Conservation (phyloP, 148 eudicot genomes). For the Cornus controversa region DNA sequence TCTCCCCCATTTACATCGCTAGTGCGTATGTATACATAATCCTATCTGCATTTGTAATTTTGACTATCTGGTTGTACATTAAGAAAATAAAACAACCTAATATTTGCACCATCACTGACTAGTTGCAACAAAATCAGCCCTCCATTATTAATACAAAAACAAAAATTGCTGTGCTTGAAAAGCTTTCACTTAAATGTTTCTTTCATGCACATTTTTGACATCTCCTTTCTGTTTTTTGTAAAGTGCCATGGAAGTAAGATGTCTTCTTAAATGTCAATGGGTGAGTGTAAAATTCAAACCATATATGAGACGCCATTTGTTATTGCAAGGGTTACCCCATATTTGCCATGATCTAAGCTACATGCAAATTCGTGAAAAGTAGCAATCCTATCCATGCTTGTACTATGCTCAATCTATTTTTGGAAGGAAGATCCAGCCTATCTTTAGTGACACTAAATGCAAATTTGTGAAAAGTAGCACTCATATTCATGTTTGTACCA, state of each 20-base stretch:
- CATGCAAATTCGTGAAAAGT: background rate
- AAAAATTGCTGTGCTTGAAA: background rate
- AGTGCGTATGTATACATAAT: background rate
- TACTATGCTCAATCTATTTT: too few species aligned
- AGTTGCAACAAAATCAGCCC: background rate
- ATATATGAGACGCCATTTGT: background rate
- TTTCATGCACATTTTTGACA: background rate
- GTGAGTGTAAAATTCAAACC: background rate
- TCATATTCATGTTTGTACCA: background rate
- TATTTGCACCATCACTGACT: background rate
- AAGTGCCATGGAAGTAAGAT: background rate
- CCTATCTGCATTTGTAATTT: background rate
- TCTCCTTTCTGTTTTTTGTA: background rate
- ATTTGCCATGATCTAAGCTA: background rate
- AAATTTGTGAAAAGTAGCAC: background rate
- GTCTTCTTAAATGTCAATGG: background rate
- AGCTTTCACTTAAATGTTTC: background rate
- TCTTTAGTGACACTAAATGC: background rate
- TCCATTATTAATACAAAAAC: background rate
- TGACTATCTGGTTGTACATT: background rate
- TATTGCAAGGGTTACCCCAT: background rate
- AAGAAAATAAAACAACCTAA: conserved; percentile 7
- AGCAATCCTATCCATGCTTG: background rate
- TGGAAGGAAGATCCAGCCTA: too few species aligned
- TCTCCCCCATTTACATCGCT: background rate